Conservation (phyloP, 2,329 filamentous ascomycete genomes). For the Cercospora nicotianae region DNA sequence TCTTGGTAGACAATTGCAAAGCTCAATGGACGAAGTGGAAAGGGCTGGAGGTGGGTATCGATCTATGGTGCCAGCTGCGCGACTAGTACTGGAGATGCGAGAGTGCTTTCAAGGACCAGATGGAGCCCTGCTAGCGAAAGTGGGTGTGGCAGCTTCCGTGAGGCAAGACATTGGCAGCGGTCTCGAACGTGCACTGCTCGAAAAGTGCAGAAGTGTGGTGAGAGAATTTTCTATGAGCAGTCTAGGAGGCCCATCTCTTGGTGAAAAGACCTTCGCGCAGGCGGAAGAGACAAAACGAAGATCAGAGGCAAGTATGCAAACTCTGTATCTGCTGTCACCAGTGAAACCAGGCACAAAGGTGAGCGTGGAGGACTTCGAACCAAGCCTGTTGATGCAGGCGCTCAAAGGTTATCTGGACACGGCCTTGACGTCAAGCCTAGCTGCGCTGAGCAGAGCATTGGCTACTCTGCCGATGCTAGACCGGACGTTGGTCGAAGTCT, state of each 20-base stretch:
- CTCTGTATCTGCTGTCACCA: conserved; percentile 81
- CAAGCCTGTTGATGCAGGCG: conserved; percentile 70
- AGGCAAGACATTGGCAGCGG: conserved; percentile 69
- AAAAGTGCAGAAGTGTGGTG: conserved; percentile 64
- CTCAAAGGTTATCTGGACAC: conserved; percentile 81
- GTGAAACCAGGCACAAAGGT: conserved; percentile 47
- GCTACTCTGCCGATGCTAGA: conserved; percentile 80
- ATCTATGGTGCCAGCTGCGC: conserved; percentile 76
- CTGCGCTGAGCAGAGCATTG: conserved; percentile 71
- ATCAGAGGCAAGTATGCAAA: conserved; percentile 70
- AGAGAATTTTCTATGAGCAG: conserved; percentile 78
- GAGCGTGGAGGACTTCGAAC: conserved; percentile 56
- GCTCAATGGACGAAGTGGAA: conserved; percentile 71
- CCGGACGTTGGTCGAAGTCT: conserved; percentile 76
- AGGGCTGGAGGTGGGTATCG: conserved; percentile 58
- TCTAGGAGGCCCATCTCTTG: conserved; percentile 39
- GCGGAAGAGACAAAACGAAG: conserved; percentile 73
- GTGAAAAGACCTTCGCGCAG: conserved; percentile 54
- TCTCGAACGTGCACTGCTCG: conserved; percentile 69
- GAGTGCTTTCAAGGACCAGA: conserved; percentile 47
- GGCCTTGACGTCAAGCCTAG: conserved; percentile 74
- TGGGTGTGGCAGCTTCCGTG: conserved; percentile 71
- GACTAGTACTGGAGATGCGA: conserved; percentile 70
- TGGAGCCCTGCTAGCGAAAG: conserved; percentile 70
- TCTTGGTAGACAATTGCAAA: conserved; percentile 80